Evolutionary conservation across 495 filamentous ascomycete genomes (phyloP).

Genomic region (Hypoxylon intermedium): DNA sequence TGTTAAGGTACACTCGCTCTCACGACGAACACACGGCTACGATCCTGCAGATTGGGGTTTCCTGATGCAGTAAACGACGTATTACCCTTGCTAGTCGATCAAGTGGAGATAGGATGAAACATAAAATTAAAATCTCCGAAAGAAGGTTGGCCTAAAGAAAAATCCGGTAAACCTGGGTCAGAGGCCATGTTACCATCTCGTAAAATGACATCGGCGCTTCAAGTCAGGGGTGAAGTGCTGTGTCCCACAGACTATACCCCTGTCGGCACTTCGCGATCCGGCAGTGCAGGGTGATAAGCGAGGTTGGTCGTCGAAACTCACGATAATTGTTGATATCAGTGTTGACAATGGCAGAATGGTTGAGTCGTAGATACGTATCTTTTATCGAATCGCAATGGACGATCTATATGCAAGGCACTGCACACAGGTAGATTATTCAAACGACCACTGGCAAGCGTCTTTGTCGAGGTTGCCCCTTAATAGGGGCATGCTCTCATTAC

Average conservation of each 20-base stretch:
- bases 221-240: constrained; percentile 3
- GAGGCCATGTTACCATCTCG: constrained; percentile 1
- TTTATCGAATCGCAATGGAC: too few species aligned
- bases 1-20: not conserved
- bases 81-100: constrained; percentile 22
- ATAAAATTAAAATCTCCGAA: constrained; percentile 40
- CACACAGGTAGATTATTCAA: not conserved
- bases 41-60: constrained; percentile 5
- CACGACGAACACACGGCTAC: constrained; percentile 6
- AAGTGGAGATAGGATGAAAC: constrained; percentile 33
- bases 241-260: constrained; percentile 6
- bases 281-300: constrained; percentile 10
- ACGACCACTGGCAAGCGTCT: not conserved
- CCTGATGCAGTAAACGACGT: constrained; percentile 22
- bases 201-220: constrained; percentile 20
- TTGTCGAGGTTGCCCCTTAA: constrained; percentile 9
- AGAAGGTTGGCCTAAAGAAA: constrained; percentile 32
- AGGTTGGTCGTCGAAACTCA: constrained; percentile 4
- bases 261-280: constrained; percentile 10
- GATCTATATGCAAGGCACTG: too few species aligned
- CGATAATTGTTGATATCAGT: constrained; percentile 5
- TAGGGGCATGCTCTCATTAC: constrained; percentile 4
- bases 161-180: constrained; percentile 14
- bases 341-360: too few species aligned
- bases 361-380: too few species aligned